These are phyloP conservation scores for peach (Prunus persica) DNA, from an alignment of 306 rosid species.

Conservation along the genomic window Prunus_persica_NCBIv2 NC_034011.1:7373501-7374000, in stretches of 20 bases:
- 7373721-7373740: background rate
- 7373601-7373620: background rate
- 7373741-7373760: background rate
- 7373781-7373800: background rate
- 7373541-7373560: slow-evolving; percentile 40
- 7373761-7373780: background rate
- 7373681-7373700: background rate
- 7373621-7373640: background rate
- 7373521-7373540: slow-evolving; percentile 33
- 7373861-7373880: background rate
- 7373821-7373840: background rate
- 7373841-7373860: background rate
- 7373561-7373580: background rate
- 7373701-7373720: background rate
- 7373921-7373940: background rate
- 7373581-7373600: background rate
- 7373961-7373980: background rate
- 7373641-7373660: background rate
- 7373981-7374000: background rate
- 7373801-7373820: background rate
- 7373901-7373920: background rate
- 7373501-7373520: slow-evolving; percentile 37
- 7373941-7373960: background rate
- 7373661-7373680: background rate
- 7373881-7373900: background rate